Evolutionary conservation across 495 filamentous ascomycete species (phyloP).

Genomic region (Darksidea phi): DNA sequence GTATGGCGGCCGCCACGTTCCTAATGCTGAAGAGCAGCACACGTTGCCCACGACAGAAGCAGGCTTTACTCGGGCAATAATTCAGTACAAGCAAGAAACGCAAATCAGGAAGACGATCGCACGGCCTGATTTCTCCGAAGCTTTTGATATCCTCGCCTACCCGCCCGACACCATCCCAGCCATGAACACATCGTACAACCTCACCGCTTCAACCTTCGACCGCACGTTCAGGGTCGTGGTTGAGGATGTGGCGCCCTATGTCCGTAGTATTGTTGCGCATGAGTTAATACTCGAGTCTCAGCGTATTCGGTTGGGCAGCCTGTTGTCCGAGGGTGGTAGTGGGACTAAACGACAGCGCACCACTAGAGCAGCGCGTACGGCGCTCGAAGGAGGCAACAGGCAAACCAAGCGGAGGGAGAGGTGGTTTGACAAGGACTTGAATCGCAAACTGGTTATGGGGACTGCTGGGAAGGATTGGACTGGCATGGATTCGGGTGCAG

Average conservation of each 20-base stretch:
- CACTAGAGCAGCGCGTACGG: slow-evolving; percentile 77
- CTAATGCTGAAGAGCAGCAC: not conserved
- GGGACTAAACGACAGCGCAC: slow-evolving; percentile 64
- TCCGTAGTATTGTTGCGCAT: slow-evolving; percentile 74
- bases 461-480: slow-evolving; percentile 68
- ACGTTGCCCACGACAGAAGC: not conserved
- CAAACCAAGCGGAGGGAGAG: slow-evolving; percentile 68
- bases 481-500: slow-evolving; percentile 20
- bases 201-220: slow-evolving; percentile 66
- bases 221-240: slow-evolving; percentile 60
- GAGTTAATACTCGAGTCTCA: slow-evolving; percentile 69
- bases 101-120: slow-evolving; percentile 41
- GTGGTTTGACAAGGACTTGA: slow-evolving; percentile 72
- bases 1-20: slow-evolving; percentile 17
- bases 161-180: slow-evolving; percentile 6
- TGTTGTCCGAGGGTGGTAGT: slow-evolving; percentile 57
- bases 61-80: slow-evolving; percentile 46
- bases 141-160: slow-evolving; percentile 28
- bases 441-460: slow-evolving; percentile 60
- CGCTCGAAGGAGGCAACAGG: slow-evolving; percentile 76
- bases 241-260: slow-evolving; percentile 79
- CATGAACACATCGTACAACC: slow-evolving; percentile 42
- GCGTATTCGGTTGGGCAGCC: slow-evolving; percentile 58
- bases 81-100: slow-evolving; percentile 55
- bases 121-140: slow-evolving; percentile 25